Conservation (phyloP, 2,329 filamentous ascomycete genomes). For the Talaromyces sp. region DNA sequence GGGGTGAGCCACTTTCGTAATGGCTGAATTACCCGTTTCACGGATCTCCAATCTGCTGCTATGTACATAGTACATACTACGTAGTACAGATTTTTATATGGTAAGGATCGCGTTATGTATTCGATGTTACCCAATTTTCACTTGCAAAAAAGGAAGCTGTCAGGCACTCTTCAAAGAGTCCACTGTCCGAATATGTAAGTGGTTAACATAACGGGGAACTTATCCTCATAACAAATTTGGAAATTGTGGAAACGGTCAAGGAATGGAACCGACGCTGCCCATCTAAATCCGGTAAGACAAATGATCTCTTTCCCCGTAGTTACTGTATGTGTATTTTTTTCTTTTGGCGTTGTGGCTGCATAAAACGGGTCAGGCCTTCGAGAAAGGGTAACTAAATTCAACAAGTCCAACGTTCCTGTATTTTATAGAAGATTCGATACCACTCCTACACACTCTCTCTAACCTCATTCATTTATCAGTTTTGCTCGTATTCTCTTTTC, state of each 20-base stretch:
- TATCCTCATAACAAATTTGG: not conserved
- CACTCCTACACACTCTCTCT: not conserved
- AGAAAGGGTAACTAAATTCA: not conserved
- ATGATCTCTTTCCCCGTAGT: not conserved
- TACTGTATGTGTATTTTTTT: not conserved
- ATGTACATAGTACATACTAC: not conserved
- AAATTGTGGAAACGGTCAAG: not conserved
- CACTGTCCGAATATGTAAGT: not conserved
- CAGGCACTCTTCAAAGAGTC: not conserved
- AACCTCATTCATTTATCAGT: not conserved
- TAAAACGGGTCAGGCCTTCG: not conserved
- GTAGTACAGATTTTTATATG: not conserved
- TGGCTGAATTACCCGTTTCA: not conserved
- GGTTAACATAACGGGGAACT: not conserved
- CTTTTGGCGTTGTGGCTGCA: not conserved
- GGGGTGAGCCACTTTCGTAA: not conserved
- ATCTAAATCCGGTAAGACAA: not conserved
- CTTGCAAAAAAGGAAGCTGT: not conserved
- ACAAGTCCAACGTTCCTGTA: not conserved
- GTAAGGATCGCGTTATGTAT: not conserved
- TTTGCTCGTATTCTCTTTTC: not conserved
- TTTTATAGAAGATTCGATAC: not conserved
- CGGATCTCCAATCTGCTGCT: not conserved
- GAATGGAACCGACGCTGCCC: not conserved
- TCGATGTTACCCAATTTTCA: too few relatives aligned